These are phyloP conservation scores for Tolypocladium capitatum DNA, from an alignment of 2,329 filamentous ascomycete species.

Conservation along the genomic window DNA sequence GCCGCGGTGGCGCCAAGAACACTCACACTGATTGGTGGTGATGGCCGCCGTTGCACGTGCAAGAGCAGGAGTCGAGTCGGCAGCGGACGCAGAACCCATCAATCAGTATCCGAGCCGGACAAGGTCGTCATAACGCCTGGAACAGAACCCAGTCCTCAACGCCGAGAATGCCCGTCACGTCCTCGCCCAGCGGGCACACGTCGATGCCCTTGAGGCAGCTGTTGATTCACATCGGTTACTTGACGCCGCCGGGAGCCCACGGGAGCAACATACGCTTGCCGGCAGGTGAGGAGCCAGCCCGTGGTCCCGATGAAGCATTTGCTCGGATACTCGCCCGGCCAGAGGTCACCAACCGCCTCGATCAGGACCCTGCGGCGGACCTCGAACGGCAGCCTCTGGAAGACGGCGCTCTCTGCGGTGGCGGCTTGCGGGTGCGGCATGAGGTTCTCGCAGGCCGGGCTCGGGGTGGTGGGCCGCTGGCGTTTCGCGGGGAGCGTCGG, in stretches of 20 bases:
- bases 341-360: constrained; percentile 11
- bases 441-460: constrained; percentile 2
- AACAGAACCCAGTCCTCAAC: constrained; percentile 5
- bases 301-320: constrained; percentile 13
- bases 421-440: not conserved
- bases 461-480: constrained; percentile 2
- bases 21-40: no score
- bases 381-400: constrained; percentile 19
- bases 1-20: no score
- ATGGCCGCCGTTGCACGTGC: no score
- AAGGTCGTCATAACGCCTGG: not conserved
- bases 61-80: no score
- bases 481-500: constrained; percentile 3
- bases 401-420: constrained; percentile 10
- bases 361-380: constrained; percentile 17
- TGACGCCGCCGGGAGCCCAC: no score
- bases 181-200: constrained; percentile 4
- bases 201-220: constrained; percentile 17
- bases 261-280: constrained; percentile 12
- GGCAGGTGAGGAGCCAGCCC: constrained; percentile 18
- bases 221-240: no score
- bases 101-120: no score
- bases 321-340: constrained; percentile 7
- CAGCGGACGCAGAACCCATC: no score
- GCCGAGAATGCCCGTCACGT: not conserved